These are phyloP conservation scores for Bisporella sp. DNA, from an alignment of 2,329 filamentous ascomycete species.

Conservation along the genomic window DNA sequence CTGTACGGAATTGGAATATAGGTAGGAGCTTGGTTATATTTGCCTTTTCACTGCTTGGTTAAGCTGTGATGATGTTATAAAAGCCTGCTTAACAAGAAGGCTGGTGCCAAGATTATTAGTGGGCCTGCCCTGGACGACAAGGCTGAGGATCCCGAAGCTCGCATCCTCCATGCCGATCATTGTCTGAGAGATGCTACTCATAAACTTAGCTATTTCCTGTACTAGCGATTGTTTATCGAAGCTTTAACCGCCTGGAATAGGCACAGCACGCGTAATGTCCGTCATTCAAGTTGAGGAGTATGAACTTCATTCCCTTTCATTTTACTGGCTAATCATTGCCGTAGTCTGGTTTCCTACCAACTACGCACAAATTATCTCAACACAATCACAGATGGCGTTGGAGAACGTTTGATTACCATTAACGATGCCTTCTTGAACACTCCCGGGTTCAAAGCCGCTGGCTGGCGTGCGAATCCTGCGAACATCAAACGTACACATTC, in stretches of 20 bases:
- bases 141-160: neutral
- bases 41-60: too few species aligned
- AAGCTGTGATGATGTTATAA: neutral
- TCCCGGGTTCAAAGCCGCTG: constrained; percentile 73
- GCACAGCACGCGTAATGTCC: constrained; percentile 22
- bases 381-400: constrained; percentile 75
- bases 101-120: neutral
- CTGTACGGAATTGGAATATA: too few species aligned
- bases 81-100: neutral
- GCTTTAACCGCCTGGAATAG: neutral
- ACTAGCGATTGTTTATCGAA: too few species aligned
- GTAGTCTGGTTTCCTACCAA: constrained; percentile 74
- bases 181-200: neutral
- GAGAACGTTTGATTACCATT: constrained; percentile 75
- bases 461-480: constrained; percentile 68
- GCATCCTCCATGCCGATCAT: neutral
- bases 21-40: too few species aligned
- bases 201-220: constrained; percentile 2
- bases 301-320: constrained; percentile 3
- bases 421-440: constrained; percentile 75
- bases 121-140: neutral
- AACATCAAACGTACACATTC: constrained; percentile 80
- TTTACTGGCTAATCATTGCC: neutral
- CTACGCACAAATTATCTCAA: constrained; percentile 74
- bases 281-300: constrained; percentile 32